A percentile compares a stretch with the other conserved stretches of the same genome.
Conservation (phyloP, 1,139 yeast genomes). For the Suhomyces anneliseae region DNA sequence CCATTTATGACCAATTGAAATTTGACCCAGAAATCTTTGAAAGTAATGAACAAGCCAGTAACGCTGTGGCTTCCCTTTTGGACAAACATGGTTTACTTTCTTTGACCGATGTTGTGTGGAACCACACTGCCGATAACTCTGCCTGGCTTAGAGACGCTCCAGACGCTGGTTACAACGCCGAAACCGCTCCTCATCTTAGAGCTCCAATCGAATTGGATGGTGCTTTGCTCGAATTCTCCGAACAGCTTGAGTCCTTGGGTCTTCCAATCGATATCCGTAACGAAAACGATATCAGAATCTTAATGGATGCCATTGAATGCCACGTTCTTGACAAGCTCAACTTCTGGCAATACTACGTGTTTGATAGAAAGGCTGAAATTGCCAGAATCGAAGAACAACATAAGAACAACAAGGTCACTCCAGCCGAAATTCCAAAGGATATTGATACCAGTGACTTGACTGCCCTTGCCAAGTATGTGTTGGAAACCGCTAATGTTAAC, state of each 20-base stretch:
- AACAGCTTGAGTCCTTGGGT: conserved; percentile 51
- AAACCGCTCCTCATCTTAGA: conserved; percentile 84
- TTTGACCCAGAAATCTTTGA: conserved; percentile 71
- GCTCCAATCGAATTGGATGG: conserved; percentile 85
- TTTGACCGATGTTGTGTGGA: conserved; percentile 89
- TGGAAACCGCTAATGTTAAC: conserved; percentile 36
- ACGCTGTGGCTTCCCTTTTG: conserved; percentile 42
- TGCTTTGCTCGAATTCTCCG: conserved; percentile 63
- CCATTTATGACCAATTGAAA: conserved; percentile 78
- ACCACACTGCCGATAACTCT: conserved; percentile 92
- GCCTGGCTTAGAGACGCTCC: conserved; percentile 83
- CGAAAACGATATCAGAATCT: conserved; percentile 52
- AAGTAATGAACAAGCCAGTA: conserved; percentile 31
- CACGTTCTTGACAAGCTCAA: conserved; percentile 67
- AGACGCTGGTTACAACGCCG: conserved; percentile 82
- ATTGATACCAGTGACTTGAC: conserved; percentile 36
- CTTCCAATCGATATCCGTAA: conserved; percentile 56
- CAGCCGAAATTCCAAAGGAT: conserved; percentile 32
- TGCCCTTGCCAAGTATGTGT: conserved; percentile 53
- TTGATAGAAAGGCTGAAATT: conserved; percentile 46
- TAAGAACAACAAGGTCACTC: conserved; percentile 17
- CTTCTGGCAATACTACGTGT: conserved; percentile 87
- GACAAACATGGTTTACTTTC: conserved; percentile 63
- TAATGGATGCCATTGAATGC: conserved; percentile 65
- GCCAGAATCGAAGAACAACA: conserved; percentile 35